Conservation (phyloP, 257 asterid genomes). For the Penstemon newberryi region DNA sequence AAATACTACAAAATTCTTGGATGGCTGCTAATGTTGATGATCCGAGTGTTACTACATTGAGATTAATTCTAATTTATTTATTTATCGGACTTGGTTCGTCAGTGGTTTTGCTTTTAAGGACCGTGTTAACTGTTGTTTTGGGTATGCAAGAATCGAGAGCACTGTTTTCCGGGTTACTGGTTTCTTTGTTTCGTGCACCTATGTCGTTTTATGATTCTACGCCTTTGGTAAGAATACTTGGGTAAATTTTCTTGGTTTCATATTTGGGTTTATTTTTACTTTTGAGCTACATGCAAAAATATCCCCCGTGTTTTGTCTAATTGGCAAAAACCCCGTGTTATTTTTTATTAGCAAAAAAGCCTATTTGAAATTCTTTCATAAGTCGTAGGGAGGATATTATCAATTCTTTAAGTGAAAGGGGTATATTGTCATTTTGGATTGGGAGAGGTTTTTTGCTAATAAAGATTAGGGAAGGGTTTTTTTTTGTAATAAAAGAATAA, state of each 20-base stretch:
- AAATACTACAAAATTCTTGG: conserved; percentile 77
- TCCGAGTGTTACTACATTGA: conserved; percentile 47
- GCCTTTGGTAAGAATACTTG: conserved; percentile 87
- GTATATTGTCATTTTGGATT: too few relatives aligned
- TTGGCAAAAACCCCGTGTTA: too few relatives aligned
- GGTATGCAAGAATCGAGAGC: conserved; percentile 77
- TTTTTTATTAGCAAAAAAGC: too few relatives aligned
- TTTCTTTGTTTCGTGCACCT: conserved; percentile 88
- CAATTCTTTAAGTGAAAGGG: too few relatives aligned
- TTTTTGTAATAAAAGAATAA: too few relatives aligned
- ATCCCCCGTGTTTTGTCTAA: too few relatives aligned
- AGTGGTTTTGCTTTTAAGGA: conserved; percentile 53
- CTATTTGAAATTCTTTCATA: too few relatives aligned
- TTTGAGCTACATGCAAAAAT: too few relatives aligned
- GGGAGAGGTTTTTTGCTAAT: too few relatives aligned
- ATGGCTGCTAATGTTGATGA: conserved; percentile 93
- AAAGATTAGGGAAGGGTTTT: too few relatives aligned
- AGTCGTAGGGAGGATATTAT: too few relatives aligned
- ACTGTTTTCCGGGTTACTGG: conserved; percentile 57
- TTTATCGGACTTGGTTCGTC: conserved; percentile 57
- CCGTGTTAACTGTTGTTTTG: conserved; percentile 56
- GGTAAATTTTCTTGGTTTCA: conserved; percentile 40
- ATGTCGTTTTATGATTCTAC: conserved; percentile 97
- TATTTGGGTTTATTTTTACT: too few relatives aligned
- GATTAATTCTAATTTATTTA: conserved; percentile 68